phyloP scores from a whole-genome alignment of 2,329 filamentous ascomycete genomes.

The Aspergillus puulaauensis region DNA sequence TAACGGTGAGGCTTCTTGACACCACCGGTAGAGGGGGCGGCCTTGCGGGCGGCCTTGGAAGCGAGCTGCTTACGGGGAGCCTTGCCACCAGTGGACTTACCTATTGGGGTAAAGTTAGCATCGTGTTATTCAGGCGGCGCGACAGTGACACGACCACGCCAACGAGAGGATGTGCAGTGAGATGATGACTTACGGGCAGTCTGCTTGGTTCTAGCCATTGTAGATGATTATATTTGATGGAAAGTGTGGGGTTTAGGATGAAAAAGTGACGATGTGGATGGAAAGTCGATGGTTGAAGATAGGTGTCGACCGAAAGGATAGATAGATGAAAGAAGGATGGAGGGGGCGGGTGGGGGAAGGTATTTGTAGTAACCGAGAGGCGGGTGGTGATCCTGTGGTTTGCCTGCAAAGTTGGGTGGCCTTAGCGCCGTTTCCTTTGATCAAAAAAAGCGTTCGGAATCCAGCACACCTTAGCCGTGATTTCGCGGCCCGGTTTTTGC shows the following conservation, averaged over 20 bases:
- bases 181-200: constrained; percentile 49
- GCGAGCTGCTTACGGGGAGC: constrained; percentile 91
- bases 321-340: constrained; percentile 38
- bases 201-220: constrained; percentile 55
- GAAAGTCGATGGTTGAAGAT: constrained; percentile 28
- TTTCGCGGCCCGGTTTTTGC: constrained; percentile 29
- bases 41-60: constrained; percentile 99
- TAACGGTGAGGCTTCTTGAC: constrained; percentile 94
- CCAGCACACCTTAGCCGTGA: constrained; percentile 31
- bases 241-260: constrained; percentile 29
- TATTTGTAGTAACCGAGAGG: constrained; percentile 41
- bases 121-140: constrained; percentile 19
- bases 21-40: constrained; percentile 92
- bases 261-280: constrained; percentile 29
- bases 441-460: constrained; percentile 34
- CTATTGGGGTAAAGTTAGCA: constrained; percentile 43
- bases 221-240: constrained; percentile 30
- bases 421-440: constrained; percentile 30
- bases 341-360: constrained; percentile 40
- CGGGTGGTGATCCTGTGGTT: constrained; percentile 36
- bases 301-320: constrained; percentile 22
- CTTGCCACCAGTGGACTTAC: constrained; percentile 75
- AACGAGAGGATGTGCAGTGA: constrained; percentile 21
- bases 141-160: constrained; percentile 18
- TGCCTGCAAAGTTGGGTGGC: constrained; percentile 24